These are phyloP conservation scores for Paraconiothyrium brasiliense DNA, from an alignment of 2,329 filamentous ascomycete species.

Conservation along the genomic window DNA sequence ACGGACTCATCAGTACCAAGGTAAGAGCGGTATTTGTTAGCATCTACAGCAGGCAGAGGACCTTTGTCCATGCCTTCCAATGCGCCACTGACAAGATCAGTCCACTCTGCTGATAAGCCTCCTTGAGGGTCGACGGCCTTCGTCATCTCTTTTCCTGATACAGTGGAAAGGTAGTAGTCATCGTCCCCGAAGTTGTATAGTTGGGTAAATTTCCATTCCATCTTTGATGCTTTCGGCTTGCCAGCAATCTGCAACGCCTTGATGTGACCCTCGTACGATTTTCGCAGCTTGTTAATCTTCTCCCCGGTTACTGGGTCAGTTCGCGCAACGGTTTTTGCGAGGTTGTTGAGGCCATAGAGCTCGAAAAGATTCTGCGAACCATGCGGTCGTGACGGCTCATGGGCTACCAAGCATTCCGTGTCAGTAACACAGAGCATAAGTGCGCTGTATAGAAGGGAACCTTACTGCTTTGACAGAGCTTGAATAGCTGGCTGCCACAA, in stretches of 20 bases:
- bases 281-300: conserved; percentile 70
- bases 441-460: conserved; percentile 31
- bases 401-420: conserved; percentile 42
- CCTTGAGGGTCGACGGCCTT: conserved; percentile 40
- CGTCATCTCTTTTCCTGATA: conserved; percentile 52
- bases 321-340: conserved; percentile 67
- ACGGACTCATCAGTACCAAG: conserved; percentile 56
- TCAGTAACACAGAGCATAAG: conserved; percentile 38
- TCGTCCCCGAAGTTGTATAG: conserved; percentile 52
- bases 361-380: conserved; percentile 67
- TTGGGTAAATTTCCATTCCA: conserved; percentile 47
- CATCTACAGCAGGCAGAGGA: conserved; percentile 52
- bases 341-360: conserved; percentile 64
- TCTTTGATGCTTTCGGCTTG: conserved; percentile 58
- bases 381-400: conserved; percentile 62
- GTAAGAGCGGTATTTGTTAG: conserved; percentile 53
- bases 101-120: conserved; percentile 33
- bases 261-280: conserved; percentile 64
- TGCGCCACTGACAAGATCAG: conserved; percentile 51
- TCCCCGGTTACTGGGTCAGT: conserved; percentile 69
- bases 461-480: conserved; percentile 48
- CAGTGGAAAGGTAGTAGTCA: conserved; percentile 52
- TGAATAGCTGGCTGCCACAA: conserved; percentile 45
- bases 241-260: conserved; percentile 60
- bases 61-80: conserved; percentile 54